phyloP scores from a whole-genome alignment of 768 basidiomycete species.

The Pleurotus tuber-regium region DNA sequence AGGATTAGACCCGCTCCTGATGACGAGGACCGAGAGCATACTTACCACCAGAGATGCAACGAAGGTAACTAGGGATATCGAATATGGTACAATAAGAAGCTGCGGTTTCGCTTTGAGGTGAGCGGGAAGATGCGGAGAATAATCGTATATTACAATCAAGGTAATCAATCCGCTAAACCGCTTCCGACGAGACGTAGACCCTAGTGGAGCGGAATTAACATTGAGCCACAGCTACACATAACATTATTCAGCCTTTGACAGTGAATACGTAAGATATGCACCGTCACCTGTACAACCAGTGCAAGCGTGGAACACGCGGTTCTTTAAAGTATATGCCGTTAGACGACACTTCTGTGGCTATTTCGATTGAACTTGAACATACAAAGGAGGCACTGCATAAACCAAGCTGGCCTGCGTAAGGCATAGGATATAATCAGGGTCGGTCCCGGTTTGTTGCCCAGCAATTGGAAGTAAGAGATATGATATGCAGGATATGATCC shows the following conservation, averaged over 20 bases:
- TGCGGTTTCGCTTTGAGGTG: too few relatives aligned
- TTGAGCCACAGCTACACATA: not conserved
- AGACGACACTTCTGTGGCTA: too few relatives aligned
- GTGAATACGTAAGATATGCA: not conserved
- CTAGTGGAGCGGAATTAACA: not conserved
- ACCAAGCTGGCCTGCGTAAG: constrained; percentile 17
- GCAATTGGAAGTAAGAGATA: constrained; percentile 17
- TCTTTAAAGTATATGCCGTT: too few relatives aligned
- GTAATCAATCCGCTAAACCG: not conserved
- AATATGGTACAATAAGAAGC: constrained; percentile 2
- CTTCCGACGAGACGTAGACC: not conserved
- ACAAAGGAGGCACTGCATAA: constrained; percentile 18
- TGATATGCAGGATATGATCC: constrained; percentile 21
- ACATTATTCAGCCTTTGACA: too few relatives aligned
- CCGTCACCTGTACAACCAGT: constrained; percentile 17
- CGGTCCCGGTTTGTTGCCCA: constrained; percentile 8
- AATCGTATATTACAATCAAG: not conserved
- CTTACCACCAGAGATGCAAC: constrained; percentile 2
- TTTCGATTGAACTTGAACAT: too few relatives aligned
- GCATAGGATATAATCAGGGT: constrained; percentile 16
- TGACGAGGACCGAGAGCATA: not conserved
- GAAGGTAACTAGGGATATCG: not conserved
- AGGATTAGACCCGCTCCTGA: not conserved
- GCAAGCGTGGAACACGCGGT: constrained; percentile 19
- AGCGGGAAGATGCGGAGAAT: too few relatives aligned